These are phyloP conservation scores for Cladosporium phlei DNA, from an alignment of 2,329 filamentous ascomycete species.

Conservation along the genomic window DNA sequence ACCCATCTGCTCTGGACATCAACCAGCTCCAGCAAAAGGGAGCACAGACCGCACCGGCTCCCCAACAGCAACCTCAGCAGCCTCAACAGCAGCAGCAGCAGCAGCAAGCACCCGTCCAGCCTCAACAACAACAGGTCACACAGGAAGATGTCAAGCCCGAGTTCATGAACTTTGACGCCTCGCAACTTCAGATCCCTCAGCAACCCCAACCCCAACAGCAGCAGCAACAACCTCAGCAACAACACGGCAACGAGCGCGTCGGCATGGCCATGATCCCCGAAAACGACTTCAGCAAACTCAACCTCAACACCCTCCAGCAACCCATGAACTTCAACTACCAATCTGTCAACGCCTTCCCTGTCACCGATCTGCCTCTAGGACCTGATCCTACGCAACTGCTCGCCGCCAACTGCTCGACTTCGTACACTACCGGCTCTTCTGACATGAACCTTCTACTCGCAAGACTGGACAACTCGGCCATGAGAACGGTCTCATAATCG, in stretches of 20 bases:
- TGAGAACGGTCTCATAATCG: conserved; percentile 9
- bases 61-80: conserved; percentile 16
- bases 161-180: conserved; percentile 35
- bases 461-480: conserved; percentile 28
- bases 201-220: conserved; percentile 17
- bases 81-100: conserved; percentile 17
- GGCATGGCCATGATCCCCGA: conserved; percentile 82
- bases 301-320: conserved; percentile 48
- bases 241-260: conserved; percentile 45
- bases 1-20: conserved; percentile 32
- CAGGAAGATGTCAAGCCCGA: conserved; percentile 33
- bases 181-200: conserved; percentile 32
- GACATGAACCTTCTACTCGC: conserved; percentile 25
- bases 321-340: conserved; percentile 41
- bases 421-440: conserved; percentile 15
- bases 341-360: conserved; percentile 32
- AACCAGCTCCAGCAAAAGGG: conserved; percentile 23
- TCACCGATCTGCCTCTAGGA: conserved; percentile 24
- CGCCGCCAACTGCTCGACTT: conserved; percentile 18
- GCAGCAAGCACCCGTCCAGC: conserved; percentile 27
- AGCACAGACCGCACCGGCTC: conserved; percentile 17
- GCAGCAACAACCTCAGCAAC: conserved; percentile 17
- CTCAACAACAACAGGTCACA: no score
- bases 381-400: conserved; percentile 26
- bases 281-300: conserved; percentile 70